Conservation (phyloP, 73 alveolate species). For the Tetrahymena elliotti region DNA sequence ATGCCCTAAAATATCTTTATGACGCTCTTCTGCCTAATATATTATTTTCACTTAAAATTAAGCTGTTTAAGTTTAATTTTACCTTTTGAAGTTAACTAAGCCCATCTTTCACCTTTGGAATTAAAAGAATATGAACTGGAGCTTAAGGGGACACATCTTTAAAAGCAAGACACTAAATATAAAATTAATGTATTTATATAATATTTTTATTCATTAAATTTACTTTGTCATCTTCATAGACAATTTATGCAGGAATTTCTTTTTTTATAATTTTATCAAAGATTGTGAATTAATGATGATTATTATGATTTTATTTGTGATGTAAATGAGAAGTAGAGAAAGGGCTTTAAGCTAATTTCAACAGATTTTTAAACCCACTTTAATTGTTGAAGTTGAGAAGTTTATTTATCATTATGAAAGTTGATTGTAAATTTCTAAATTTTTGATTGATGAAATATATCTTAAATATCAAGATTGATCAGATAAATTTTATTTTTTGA, state of each 20-base stretch:
- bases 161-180: constrained; percentile 70
- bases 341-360: neutral
- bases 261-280: constrained; percentile 12
- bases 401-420: neutral
- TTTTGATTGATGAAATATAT: neutral
- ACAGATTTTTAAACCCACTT: neutral
- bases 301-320: neutral
- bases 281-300: neutral
- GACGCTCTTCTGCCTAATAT: constrained; percentile 66
- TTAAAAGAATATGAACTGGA: constrained; percentile 76
- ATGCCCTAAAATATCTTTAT: constrained; percentile 72
- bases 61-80: neutral
- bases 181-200: neutral
- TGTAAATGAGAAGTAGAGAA: neutral
- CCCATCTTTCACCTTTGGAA: constrained; percentile 82
- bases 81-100: constrained; percentile 17
- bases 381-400: neutral
- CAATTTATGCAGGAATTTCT: constrained; percentile 2
- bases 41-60: constrained; percentile 37
- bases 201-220: neutral
- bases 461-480: neutral
- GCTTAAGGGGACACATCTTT: constrained; percentile 85
- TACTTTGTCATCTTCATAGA: constrained; percentile 23
- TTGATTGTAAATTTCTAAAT: neutral
- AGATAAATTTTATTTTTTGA: neutral